These are phyloP conservation scores for Cystofilobasidium bisporidii DNA, from an alignment of 768 basidiomycete genomes.

Conservation along the genomic window DNA sequence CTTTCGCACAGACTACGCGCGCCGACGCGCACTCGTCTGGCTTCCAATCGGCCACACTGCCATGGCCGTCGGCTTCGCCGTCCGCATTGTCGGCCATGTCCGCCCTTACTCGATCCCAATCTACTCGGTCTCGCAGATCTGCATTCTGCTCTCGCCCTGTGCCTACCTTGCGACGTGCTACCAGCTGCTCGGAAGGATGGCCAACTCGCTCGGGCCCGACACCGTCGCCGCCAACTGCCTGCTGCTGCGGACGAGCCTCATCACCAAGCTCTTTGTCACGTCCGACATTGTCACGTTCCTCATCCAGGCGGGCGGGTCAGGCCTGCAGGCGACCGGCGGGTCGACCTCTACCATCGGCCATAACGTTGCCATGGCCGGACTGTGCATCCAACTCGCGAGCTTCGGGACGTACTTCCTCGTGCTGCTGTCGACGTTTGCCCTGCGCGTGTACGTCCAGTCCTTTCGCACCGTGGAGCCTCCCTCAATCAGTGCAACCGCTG, in stretches of 20 bases:
- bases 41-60: not conserved
- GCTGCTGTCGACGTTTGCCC: not conserved
- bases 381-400: not conserved
- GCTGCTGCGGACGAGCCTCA: not conserved
- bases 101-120: not conserved
- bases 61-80: not conserved
- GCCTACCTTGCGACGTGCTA: not conserved
- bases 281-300: constrained; percentile 3
- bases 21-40: not conserved
- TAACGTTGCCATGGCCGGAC: not conserved
- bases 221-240: not conserved
- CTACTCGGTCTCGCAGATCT: not conserved
- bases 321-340: not conserved
- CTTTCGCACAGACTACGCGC: not conserved
- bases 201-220: not conserved
- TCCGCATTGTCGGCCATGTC: not conserved
- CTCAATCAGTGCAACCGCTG: no score
- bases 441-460: not conserved
- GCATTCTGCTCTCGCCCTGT: not conserved
- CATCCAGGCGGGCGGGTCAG: not conserved
- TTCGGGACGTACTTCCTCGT: not conserved
- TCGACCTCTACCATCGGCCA: not conserved
- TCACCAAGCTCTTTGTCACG: constrained; percentile 4
- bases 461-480: no score
- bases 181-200: constrained; percentile 6